These are phyloP conservation scores for Cylindrotheca fusiformis DNA, from an alignment of 108 stramenopile species.

Conservation along the genomic window DNA sequence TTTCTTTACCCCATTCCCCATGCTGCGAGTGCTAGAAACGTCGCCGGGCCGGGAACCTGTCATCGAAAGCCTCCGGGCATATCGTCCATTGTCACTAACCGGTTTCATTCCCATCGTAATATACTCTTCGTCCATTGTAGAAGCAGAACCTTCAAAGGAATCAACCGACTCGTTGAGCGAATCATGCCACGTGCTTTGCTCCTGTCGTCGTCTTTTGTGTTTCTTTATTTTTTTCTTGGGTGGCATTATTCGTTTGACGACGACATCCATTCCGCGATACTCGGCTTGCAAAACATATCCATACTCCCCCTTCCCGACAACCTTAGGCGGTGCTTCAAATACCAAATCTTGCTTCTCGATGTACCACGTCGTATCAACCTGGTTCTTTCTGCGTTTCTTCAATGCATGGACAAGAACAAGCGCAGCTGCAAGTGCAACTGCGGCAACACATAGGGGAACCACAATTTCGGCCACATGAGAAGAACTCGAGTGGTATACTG, in stretches of 20 bases:
- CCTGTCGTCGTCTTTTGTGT: background rate
- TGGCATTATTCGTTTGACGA: constrained; percentile 43
- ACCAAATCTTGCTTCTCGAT: background rate
- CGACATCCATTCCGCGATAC: constrained; percentile 40
- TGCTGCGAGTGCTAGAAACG: background rate
- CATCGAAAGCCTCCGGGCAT: background rate
- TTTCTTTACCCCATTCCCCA: background rate
- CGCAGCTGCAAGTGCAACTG: background rate
- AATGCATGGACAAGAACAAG: background rate
- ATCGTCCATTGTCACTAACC: background rate
- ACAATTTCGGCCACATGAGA: background rate
- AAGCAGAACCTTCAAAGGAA: background rate
- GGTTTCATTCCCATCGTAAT: background rate
- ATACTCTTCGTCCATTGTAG: background rate
- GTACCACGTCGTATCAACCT: background rate
- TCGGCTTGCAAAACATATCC: constrained; percentile 3
- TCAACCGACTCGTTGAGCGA: background rate
- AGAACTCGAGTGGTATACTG: constrained; percentile 6
- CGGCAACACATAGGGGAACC: background rate
- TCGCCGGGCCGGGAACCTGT: background rate
- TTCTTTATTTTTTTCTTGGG: background rate
- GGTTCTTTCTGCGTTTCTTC: background rate
- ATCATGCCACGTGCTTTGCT: background rate
- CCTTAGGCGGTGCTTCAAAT: background rate
- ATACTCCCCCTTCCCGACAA: background rate